A percentile compares a stretch with the other conserved stretches of the same genome.
Evolutionary conservation across 371 early-diverging fungal species (phyloP).

Genomic region (Apophysomyces trapeziformis): DNA sequence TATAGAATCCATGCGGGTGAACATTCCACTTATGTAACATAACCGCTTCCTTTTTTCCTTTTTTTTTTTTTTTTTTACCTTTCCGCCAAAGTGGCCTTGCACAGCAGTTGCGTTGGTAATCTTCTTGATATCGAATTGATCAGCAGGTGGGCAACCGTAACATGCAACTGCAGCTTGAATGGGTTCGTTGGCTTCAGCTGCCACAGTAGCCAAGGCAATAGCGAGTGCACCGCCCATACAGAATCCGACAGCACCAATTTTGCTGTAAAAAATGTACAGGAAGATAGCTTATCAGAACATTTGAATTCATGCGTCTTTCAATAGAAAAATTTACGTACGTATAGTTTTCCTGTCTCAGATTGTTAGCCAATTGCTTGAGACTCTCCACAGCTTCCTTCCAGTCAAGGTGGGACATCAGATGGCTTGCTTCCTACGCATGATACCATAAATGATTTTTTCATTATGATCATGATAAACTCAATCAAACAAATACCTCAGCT

Average conservation of each 20-base stretch:
- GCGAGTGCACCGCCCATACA: constrained; percentile 60
- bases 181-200: constrained; percentile 30
- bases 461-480: neutral
- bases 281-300: neutral
- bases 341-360: constrained; percentile 26
- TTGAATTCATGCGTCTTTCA: too few species aligned
- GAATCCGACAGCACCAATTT: constrained; percentile 49
- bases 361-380: constrained; percentile 29
- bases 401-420: constrained; percentile 54
- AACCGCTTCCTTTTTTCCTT: neutral
- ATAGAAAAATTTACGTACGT: constrained; percentile 17
- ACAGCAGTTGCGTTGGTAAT: constrained; percentile 47
- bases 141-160: constrained; percentile 50
- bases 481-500: constrained; percentile 25
- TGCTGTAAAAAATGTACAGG: constrained; percentile 16
- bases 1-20: neutral
- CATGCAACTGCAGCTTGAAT: constrained; percentile 47
- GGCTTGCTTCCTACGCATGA: constrained; percentile 44
- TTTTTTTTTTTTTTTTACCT: constrained; percentile 7
- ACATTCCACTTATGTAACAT: neutral
- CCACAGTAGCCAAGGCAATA: constrained; percentile 40
- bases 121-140: constrained; percentile 38
- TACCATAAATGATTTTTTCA: neutral
- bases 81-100: constrained; percentile 55
- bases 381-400: constrained; percentile 44